Evolutionary conservation across 1,139 yeast species (phyloP).

Genomic region (Diutina scorzettiae): DNA sequence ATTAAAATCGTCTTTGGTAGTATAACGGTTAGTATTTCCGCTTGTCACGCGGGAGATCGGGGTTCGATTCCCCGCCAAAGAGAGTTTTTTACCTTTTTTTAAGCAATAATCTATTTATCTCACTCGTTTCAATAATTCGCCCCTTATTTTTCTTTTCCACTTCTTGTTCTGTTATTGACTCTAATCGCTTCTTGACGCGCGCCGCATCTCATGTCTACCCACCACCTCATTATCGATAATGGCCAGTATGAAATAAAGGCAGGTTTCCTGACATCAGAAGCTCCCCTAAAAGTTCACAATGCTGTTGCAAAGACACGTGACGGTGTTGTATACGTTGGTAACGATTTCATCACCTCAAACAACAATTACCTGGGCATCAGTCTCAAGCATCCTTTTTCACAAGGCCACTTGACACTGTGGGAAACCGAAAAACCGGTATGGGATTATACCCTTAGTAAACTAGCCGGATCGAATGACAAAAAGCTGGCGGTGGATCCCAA

Average conservation of each 20-base stretch:
- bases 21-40: constrained; percentile 2
- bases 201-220: constrained; percentile 1
- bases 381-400: constrained; percentile 74
- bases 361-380: constrained; percentile 67
- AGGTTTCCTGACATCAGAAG: constrained; percentile 37
- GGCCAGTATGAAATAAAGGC: constrained; percentile 80
- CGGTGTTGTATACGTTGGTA: constrained; percentile 61
- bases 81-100: neutral
- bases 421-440: constrained; percentile 85
- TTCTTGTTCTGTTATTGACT: no score
- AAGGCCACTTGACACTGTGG: constrained; percentile 88
- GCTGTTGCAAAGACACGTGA: constrained; percentile 67
- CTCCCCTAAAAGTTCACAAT: constrained; percentile 50
- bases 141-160: no score
- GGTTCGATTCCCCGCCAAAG: constrained; percentile 3
- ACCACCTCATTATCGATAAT: constrained; percentile 53
- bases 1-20: neutral
- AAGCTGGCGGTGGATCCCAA: constrained; percentile 29
- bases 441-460: constrained; percentile 54
- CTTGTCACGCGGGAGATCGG: constrained; percentile 3
- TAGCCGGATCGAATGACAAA: constrained; percentile 13
- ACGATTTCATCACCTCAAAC: constrained; percentile 48
- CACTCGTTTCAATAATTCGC: neutral
- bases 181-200: no score
- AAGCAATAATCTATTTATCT: no score